Conservation (phyloP, 2,329 filamentous ascomycete genomes). For the Calycina herbarum region DNA sequence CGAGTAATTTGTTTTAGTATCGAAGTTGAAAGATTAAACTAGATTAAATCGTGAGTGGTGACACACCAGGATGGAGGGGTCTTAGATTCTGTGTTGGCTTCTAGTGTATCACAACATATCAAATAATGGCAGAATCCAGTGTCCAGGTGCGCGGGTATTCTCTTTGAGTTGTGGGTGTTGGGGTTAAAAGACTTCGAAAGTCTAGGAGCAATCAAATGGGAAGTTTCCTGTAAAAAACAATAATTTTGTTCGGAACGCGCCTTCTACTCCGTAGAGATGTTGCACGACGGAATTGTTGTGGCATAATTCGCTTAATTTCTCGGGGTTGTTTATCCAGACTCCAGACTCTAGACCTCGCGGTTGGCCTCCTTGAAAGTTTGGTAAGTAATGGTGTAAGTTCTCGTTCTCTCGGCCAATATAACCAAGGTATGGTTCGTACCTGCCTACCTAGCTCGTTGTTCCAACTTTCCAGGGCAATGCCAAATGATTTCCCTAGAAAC, state of each 20-base stretch:
- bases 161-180: neutral
- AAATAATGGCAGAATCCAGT: neutral
- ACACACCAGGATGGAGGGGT: neutral
- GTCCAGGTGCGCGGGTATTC: neutral
- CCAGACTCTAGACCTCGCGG: neutral
- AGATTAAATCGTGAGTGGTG: neutral
- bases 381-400: too few relatives aligned
- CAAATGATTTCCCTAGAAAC: too few relatives aligned
- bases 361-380: neutral
- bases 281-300: neutral
- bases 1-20: neutral
- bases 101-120: neutral
- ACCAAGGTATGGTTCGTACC: neutral
- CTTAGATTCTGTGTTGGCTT: too few relatives aligned
- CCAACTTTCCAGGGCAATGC: too few relatives aligned
- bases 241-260: neutral
- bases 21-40: neutral
- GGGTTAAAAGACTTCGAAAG: neutral
- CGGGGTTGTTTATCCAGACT: neutral
- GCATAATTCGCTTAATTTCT: neutral
- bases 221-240: neutral
- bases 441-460: too few relatives aligned
- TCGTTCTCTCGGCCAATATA: neutral
- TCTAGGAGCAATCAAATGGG: neutral
- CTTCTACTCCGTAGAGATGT: neutral